Evolutionary conservation across 371 early-diverging fungal species (phyloP).

Genomic region (Mortierella sp.): DNA sequence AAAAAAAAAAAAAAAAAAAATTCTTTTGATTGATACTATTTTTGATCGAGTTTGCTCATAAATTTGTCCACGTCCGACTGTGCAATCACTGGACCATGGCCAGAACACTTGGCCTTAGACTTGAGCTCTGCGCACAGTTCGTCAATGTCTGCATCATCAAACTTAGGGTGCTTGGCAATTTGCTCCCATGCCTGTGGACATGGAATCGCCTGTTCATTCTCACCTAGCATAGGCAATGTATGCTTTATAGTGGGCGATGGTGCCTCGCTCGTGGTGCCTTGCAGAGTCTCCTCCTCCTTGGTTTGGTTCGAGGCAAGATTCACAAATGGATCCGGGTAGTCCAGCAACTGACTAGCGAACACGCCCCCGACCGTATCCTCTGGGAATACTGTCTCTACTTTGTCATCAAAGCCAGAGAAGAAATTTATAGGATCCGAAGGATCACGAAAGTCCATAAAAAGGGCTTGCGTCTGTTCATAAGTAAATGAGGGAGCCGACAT

Average conservation of each 20-base stretch:
- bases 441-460: conserved; percentile 53
- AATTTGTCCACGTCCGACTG: conserved; percentile 59
- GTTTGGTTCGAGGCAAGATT: conserved; percentile 11
- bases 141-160: conserved; percentile 68
- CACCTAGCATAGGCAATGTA: conserved; percentile 20
- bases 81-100: conserved; percentile 63
- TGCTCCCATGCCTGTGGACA: conserved; percentile 61
- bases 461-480: conserved; percentile 42
- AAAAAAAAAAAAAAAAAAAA: not conserved
- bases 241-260: not conserved
- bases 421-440: conserved; percentile 36
- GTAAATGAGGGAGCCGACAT: conserved; percentile 26
- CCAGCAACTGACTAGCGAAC: conserved; percentile 32
- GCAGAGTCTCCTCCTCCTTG: not conserved
- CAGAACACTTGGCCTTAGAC: conserved; percentile 69
- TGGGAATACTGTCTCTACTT: conserved; percentile 25
- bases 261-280: not conserved
- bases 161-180: conserved; percentile 63
- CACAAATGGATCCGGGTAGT: conserved; percentile 21
- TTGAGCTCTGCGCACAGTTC: conserved; percentile 68
- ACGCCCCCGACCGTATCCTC: conserved; percentile 27
- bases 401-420: conserved; percentile 39
- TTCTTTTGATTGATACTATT: conserved; percentile 7
- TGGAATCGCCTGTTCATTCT: conserved; percentile 47
- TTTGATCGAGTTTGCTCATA: conserved; percentile 36